Evolutionary conservation across 768 basidiomycete genomes (phyloP), one percentile per base, ranked within the genome.

Genomic region (Psilocybe sp.): DNA sequence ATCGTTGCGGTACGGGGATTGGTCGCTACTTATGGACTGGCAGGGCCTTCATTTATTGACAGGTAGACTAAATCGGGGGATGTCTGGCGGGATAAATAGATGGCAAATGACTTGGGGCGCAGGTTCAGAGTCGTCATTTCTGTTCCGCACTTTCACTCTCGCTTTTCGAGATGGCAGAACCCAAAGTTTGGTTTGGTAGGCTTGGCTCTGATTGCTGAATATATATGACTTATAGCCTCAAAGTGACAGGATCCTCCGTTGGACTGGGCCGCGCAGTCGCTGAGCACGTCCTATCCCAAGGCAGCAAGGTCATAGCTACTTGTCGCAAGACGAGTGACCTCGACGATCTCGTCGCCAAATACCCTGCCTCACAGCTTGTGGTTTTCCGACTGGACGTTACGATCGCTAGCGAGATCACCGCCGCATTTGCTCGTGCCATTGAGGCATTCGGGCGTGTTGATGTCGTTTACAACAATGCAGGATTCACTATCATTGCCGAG

Each of bases 381-480:
- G 41, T 43, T 31, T 9, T 43, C 15, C 20, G 44, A 18, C 46
- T 53, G 3, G 51, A 53, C 28, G 51, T 53, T 8, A 48, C 47
- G 35, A 19, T 13, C 18, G 10, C 34, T 4, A 44, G 33, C 16
- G 37, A 33, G 10, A 15, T 48, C 34, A 41, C 47, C 8, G 40
- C 38, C 10, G 36, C 37, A 4, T 46, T 44, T 7, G 34, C 50
- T 16, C 19, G 41, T 20, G 50, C 44, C 5, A 23, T 46, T 13
- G 38, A 40, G 11, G 31, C 38, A n/a, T 51, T 46, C 18, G 44
- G 45, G 4, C 43, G 39, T 16, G 38, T 51, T 5, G 50, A 51
- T 35, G 50, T 51, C 18, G 50, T 51, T 19, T 32, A 46, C 7
- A 51, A 51, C 39, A 51, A 51, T 20, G 50, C 50, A 18, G 50